Base-by-base conservation (phyloP, 306 rosid species). In the Gastrolobium villosum region DNA sequence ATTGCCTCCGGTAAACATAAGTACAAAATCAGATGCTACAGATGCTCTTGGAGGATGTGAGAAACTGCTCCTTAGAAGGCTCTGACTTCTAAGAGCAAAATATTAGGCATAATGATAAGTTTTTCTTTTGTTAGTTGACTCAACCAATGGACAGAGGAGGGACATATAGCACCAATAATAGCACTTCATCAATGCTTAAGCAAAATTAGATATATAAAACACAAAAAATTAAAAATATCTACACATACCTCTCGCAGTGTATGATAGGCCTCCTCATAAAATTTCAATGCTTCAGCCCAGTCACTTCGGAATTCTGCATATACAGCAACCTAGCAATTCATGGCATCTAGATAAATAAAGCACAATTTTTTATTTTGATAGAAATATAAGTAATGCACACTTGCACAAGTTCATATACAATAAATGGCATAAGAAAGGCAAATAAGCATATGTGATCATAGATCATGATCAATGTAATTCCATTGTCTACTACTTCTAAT, bases 281-380 rank as follows among this genome's bases (percentile, higher is more conserved):
- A 93, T 79, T 87, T 85, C 61, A 93, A 73, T 11, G 99, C 99
- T 84, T 95, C 99, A 68, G 65, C 82, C 99, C 99, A 95, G 79
- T 93, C 99, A 66, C 94, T 81, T 71, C 90, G 91, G 77, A 95
- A 95, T 82, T 95, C 99, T 45, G 98, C 99, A 90, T 87, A 93
- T 68, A 95, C 97, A 63, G 99, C 98, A 84, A 90, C 96, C 99
- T 95, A 85, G 68, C 86, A 80, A 74, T 87, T 74, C 84, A 80
- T 70, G 63, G 84, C 79, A 88, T 70, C 80, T 57, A 85, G 52
- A 81, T 73, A 70, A 83, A 77, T 79, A 76, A 82, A 45, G 88
- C 74, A 70, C 82, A 82, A 28, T 53, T 52, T 52, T 62, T 52
- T 64, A 55, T 15, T 77, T 44, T 63, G 70, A 64, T 82, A 46